Conservation (phyloP, 257 asterid genomes). For the Nicotiana paniculata region DNA sequence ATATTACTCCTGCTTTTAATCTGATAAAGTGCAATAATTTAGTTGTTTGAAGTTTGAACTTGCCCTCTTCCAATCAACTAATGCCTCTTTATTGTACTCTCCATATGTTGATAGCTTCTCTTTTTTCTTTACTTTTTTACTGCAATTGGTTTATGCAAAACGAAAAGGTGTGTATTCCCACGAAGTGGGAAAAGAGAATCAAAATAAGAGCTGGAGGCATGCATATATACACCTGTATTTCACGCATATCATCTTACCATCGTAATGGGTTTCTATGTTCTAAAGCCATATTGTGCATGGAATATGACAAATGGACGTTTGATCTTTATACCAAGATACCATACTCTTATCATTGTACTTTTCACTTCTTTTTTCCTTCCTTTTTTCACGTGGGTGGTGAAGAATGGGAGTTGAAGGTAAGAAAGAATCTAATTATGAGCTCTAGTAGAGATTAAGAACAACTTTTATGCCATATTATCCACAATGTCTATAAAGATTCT, state of each 20-base stretch:
- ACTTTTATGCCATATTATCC: constrained; percentile 5
- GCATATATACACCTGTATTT: background rate
- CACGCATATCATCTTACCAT: background rate
- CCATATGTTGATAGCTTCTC: background rate
- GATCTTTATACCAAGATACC: background rate
- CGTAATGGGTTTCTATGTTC: background rate
- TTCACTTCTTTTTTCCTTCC: constrained; percentile 5
- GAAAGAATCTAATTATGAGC: constrained; percentile 3
- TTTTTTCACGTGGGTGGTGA: constrained; percentile 1
- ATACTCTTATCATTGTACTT: constrained; percentile 3
- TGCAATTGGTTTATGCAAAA: too few relatives aligned
- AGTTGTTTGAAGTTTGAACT: background rate
- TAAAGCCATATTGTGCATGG: background rate
- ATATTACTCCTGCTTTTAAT: background rate
- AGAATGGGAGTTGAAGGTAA: background rate
- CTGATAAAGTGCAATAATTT: background rate
- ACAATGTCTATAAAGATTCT: constrained; percentile 6
- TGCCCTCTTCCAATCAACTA: background rate
- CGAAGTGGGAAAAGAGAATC: background rate
- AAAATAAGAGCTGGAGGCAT: background rate
- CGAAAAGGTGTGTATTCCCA: background rate
- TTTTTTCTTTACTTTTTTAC: background rate
- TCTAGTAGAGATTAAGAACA: constrained; percentile 17
- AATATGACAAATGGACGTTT: background rate
- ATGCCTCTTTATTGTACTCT: background rate